These are phyloP conservation scores for Gastrolobium villosum DNA, from an alignment of 306 rosid species.

Conservation along the genomic window DNA sequence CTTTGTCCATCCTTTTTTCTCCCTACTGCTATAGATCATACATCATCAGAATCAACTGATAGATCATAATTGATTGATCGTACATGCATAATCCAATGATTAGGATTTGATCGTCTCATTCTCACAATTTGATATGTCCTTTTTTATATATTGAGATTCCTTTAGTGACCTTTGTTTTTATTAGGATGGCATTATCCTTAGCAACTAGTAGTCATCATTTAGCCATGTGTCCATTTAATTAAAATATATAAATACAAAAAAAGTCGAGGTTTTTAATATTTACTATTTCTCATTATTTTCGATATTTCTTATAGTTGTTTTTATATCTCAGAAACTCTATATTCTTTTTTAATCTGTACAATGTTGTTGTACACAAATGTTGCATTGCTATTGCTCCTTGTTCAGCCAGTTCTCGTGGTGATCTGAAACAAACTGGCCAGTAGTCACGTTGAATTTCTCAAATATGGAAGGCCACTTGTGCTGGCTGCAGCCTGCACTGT, in stretches of 20 bases:
- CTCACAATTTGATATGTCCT: not conserved
- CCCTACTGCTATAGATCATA: not conserved
- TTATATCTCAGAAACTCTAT: conserved; percentile 10
- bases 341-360: not conserved
- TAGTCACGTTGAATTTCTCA: not conserved
- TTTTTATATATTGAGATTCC: not conserved
- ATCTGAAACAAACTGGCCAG: conserved; percentile 16
- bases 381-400: conserved; percentile 4
- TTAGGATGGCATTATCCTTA: not conserved
- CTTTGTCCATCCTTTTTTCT: not conserved
- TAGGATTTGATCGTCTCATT: not conserved
- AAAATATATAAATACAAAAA: not conserved
- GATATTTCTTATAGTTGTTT: conserved; percentile 5
- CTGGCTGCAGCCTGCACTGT: conserved; percentile 10
- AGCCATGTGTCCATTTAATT: not conserved
- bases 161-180: not conserved
- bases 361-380: conserved; percentile 28
- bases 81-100: not conserved
- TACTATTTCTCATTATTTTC: not conserved
- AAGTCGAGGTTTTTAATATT: not conserved
- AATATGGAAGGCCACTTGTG: not conserved
- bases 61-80: not conserved
- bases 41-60: conserved; percentile 1
- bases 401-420: conserved; percentile 6
- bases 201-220: not conserved